phyloP scores from a whole-genome alignment of 495 filamentous ascomycete genomes.

The Darksidea phi region DNA sequence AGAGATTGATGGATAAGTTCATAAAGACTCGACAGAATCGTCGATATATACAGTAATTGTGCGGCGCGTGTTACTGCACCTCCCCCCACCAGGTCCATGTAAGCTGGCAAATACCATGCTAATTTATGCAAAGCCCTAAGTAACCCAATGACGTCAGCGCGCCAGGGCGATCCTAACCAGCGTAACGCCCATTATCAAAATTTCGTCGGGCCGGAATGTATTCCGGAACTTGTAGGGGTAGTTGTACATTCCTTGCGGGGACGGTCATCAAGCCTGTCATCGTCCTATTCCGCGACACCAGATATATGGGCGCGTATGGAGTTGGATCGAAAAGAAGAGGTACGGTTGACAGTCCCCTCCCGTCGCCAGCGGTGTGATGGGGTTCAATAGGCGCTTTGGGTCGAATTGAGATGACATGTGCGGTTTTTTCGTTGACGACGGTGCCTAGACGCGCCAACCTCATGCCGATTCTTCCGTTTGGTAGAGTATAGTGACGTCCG shows the following conservation, averaged over 20 bases:
- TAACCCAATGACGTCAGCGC: no score
- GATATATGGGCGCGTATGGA: background rate
- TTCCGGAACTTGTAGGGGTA: no score
- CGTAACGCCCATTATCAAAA: background rate
- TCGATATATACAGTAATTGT: no score
- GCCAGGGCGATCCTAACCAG: background rate
- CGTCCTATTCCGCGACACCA: background rate
- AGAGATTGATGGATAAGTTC: no score
- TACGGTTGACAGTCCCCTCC: background rate
- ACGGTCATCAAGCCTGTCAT: background rate
- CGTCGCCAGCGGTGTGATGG: background rate
- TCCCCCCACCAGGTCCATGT: no score
- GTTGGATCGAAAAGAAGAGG: background rate
- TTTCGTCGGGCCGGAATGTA: background rate
- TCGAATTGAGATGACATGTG: background rate
- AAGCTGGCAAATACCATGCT: no score
- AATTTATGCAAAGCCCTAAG: no score
- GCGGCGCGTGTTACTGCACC: no score
- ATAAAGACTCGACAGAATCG: no score
- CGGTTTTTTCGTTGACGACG: background rate
- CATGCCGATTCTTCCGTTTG: no score
- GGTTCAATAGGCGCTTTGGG: background rate
- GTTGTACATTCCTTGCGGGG: constrained; percentile 6
- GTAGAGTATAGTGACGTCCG: no score
- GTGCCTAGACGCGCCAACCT: background rate